Conservation (phyloP, 2,329 filamentous ascomycete genomes). For the Aureobasidium mangrovei region DNA sequence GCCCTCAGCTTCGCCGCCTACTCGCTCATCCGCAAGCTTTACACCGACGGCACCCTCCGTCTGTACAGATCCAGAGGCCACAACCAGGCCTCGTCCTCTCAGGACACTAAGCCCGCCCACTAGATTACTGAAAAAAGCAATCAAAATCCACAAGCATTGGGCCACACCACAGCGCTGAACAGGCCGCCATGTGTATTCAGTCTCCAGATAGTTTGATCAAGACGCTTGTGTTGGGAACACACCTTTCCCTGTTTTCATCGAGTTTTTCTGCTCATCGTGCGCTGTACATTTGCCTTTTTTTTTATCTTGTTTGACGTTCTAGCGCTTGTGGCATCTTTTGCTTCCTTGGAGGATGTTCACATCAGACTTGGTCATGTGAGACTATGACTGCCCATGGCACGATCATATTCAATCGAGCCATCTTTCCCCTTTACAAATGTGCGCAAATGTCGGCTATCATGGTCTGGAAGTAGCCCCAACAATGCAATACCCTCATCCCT, state of each 20-base stretch:
- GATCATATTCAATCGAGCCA: no score
- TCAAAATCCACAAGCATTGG: background rate
- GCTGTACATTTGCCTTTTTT: no score
- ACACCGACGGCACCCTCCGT: conserved; percentile 85
- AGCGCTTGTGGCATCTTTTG: no score
- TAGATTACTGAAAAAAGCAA: conserved; percentile 8
- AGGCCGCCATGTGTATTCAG: conserved; percentile 1
- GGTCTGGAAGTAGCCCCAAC: no score
- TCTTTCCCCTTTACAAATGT: no score
- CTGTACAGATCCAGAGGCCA: conserved; percentile 16
- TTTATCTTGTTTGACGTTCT: no score
- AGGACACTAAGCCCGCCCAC: conserved; percentile 14
- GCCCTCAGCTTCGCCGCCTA: conserved; percentile 72
- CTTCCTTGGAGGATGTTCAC: no score
- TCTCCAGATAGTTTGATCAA: background rate
- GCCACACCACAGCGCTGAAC: background rate
- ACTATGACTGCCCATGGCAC: no score
- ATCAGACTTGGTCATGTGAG: no score
- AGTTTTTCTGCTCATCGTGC: background rate
- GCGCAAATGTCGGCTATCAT: no score
- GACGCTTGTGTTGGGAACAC: background rate
- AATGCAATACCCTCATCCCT: no score
- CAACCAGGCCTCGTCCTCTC: conserved; percentile 16
- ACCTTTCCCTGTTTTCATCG: background rate
- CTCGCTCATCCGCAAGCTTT: conserved; percentile 73